phyloP scores from a whole-genome alignment of 768 basidiomycete species.

The Auricularia auricula-judae region DNA sequence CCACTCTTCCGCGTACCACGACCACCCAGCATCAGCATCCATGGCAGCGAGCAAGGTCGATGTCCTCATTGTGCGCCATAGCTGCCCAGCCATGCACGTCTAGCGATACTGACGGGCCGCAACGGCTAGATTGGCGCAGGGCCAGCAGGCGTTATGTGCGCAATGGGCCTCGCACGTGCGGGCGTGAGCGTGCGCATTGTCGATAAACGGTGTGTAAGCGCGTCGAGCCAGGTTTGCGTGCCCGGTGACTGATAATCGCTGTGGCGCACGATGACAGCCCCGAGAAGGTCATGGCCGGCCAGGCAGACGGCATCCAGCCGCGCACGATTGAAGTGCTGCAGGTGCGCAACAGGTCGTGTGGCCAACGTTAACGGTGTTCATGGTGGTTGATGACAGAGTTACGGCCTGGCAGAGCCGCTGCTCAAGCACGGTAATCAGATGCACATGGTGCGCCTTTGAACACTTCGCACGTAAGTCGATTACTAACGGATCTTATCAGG shows the following conservation, averaged over 20 bases:
- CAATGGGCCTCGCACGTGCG: slow-evolving; percentile 45
- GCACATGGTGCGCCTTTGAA: slow-evolving; percentile 43
- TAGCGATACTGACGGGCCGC: background rate
- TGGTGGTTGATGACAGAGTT: slow-evolving; percentile 37
- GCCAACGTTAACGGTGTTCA: background rate
- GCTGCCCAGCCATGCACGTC: background rate
- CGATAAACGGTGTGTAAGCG: slow-evolving; percentile 37
- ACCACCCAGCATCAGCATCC: background rate
- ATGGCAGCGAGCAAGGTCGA: background rate
- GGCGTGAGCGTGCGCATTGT: slow-evolving; percentile 50
- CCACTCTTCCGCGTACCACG: background rate
- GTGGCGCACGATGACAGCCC: slow-evolving; percentile 23
- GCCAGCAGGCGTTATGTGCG: slow-evolving; percentile 54
- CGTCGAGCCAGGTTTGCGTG: background rate
- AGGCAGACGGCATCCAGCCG: slow-evolving; percentile 47
- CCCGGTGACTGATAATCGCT: background rate
- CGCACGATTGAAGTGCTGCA: slow-evolving; percentile 44
- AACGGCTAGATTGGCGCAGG: background rate
- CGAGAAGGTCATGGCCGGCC: slow-evolving; percentile 34
- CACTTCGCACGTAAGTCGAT: slow-evolving; percentile 13
- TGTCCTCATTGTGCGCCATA: background rate
- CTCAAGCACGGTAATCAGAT: slow-evolving; percentile 56
- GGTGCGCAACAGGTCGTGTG: slow-evolving; percentile 18
- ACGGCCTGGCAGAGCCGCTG: slow-evolving; percentile 59
- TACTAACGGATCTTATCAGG: slow-evolving; percentile 27